These are phyloP conservation scores for Fagopyrum homotropicum DNA, from an alignment of 148 eudicot genomes.

Conservation along the genomic window DNA sequence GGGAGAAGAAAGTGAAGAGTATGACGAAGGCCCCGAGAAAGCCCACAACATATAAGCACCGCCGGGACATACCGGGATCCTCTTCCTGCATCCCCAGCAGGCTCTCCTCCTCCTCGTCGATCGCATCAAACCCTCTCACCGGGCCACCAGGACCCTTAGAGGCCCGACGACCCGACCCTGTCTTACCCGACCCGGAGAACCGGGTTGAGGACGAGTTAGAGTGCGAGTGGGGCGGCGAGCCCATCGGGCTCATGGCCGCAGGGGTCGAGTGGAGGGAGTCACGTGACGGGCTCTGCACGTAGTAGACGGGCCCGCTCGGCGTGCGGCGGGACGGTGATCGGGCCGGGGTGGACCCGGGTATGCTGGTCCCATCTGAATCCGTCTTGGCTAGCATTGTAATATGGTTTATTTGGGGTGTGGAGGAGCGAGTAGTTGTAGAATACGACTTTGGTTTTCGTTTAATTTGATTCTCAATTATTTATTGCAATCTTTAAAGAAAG, in stretches of 20 bases:
- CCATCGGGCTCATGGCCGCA: slow-evolving; percentile 58
- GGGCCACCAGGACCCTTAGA: slow-evolving; percentile 20
- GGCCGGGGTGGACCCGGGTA: slow-evolving; percentile 63
- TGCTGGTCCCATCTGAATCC: slow-evolving; percentile 74
- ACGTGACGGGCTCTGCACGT: slow-evolving; percentile 88
- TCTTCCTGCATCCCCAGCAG: slow-evolving; percentile 45
- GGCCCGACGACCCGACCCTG: slow-evolving; percentile 21
- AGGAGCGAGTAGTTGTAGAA: not conserved
- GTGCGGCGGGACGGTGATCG: slow-evolving; percentile 37
- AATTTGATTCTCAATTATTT: not conserved
- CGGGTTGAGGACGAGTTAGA: slow-evolving; percentile 71
- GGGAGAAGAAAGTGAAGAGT: slow-evolving; percentile 64
- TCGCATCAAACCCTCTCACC: slow-evolving; percentile 49
- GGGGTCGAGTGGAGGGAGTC: slow-evolving; percentile 86
- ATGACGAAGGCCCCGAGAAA: slow-evolving; percentile 55
- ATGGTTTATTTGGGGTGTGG: not conserved
- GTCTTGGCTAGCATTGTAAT: slow-evolving; percentile 56
- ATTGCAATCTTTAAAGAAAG: not conserved
- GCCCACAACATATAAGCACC: slow-evolving; percentile 44
- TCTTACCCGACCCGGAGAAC: slow-evolving; percentile 63
- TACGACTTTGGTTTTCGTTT: not conserved
- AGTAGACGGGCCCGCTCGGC: slow-evolving; percentile 47
- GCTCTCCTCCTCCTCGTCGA: slow-evolving; percentile 53
- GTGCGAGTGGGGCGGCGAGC: slow-evolving; percentile 56
- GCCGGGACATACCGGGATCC: slow-evolving; percentile 20